Percentiles rank a stretch among this genome's conserved stretches.
Conservation (phyloP, 441 rosid species). For the Pelargonium fulgidum region DNA sequence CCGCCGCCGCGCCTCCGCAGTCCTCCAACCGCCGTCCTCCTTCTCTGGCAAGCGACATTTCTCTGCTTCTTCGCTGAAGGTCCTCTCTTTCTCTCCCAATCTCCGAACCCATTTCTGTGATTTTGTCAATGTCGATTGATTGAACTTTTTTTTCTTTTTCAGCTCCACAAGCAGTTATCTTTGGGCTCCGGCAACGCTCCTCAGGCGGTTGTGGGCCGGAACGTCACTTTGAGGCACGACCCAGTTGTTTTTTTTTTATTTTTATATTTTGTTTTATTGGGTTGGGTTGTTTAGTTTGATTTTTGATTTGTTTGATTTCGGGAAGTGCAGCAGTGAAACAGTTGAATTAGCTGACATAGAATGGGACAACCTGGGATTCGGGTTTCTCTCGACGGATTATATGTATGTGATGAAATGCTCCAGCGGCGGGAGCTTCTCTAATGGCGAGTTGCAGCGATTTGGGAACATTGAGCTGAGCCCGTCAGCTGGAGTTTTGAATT, state of each 20-base stretch:
- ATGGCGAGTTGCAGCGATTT: slow-evolving; percentile 64
- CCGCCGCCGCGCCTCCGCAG: slow-evolving; percentile 2
- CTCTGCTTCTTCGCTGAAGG: slow-evolving; percentile 14
- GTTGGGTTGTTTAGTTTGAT: not conserved
- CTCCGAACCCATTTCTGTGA: not conserved
- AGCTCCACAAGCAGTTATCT: slow-evolving; percentile 34
- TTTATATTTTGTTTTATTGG: not conserved
- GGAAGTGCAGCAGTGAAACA: slow-evolving; percentile 29
- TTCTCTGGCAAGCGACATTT: slow-evolving; percentile 5
- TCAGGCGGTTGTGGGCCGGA: slow-evolving; percentile 29
- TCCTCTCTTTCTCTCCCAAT: slow-evolving; percentile 1
- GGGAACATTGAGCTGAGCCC: slow-evolving; percentile 88
- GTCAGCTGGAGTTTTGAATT: slow-evolving; percentile 78
- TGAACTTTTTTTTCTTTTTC: slow-evolving; percentile 8
- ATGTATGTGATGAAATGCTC: slow-evolving; percentile 70
- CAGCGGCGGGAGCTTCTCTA: slow-evolving; percentile 46
- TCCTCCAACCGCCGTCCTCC: not conserved
- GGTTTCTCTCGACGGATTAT: slow-evolving; percentile 63
- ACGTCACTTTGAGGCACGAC: slow-evolving; percentile 27
- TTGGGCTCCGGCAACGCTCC: slow-evolving; percentile 21
- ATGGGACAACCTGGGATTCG: slow-evolving; percentile 82
- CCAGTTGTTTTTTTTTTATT: not conserved
- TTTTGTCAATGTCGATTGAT: not conserved
- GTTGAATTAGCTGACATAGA: slow-evolving; percentile 57
- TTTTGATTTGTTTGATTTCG: slow-evolving; percentile 9